Evolutionary conservation across 2,329 filamentous ascomycete species (phyloP).

Genomic region (Pestalotiopsis sp.): DNA sequence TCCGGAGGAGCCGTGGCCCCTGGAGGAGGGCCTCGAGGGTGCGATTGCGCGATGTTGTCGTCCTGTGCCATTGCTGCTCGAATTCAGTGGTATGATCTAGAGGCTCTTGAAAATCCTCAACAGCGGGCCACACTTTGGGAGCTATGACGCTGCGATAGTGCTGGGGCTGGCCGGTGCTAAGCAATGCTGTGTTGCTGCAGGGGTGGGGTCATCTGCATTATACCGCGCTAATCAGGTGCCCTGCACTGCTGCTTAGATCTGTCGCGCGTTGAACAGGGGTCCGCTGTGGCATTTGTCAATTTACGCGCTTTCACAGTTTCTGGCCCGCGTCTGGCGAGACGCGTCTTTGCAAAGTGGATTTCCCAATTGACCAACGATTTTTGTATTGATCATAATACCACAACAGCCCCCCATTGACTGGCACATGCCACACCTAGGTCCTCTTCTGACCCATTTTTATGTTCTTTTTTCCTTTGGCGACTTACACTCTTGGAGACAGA

Average conservation of each 20-base stretch:
- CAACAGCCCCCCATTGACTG: not conserved
- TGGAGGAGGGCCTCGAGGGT: constrained; percentile 34
- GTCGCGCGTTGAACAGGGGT: not conserved
- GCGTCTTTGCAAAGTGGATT: constrained; percentile 10
- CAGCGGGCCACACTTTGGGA: not conserved
- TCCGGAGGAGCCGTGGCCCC: constrained; percentile 35
- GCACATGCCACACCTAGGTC: not conserved
- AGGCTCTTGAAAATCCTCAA: constrained; percentile 3
- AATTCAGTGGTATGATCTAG: constrained; percentile 18
- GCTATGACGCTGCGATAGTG: constrained; percentile 16
- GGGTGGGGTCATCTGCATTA: not conserved
- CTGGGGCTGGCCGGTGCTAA: not conserved
- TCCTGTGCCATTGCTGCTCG: constrained; percentile 34
- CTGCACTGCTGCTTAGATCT: not conserved
- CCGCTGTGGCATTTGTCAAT: not conserved
- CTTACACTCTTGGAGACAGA: not conserved
- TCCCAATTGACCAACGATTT: not conserved
- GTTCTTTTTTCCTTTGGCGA: not conserved
- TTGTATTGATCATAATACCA: constrained; percentile 10
- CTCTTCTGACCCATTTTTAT: not conserved
- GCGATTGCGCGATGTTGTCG: constrained; percentile 24
- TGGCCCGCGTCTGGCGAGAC: constrained; percentile 3
- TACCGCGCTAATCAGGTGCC: not conserved
- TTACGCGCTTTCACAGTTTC: constrained; percentile 4
- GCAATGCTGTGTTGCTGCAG: not conserved